Conservation (phyloP, 2,329 filamentous ascomycete species). For the Fusarium sp. region DNA sequence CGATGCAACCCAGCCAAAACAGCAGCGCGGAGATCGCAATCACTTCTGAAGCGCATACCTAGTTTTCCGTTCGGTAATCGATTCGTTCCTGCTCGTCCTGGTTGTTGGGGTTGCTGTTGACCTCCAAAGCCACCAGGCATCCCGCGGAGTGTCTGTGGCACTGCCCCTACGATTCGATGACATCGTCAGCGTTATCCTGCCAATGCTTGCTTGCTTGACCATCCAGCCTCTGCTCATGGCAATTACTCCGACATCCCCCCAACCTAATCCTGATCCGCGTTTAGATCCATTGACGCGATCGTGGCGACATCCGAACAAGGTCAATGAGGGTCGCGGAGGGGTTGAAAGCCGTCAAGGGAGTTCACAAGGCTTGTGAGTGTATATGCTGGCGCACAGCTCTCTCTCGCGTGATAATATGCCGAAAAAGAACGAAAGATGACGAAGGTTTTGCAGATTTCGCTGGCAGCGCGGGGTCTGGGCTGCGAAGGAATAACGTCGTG, state of each 20-base stretch:
- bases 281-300: conserved; percentile 33
- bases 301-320: conserved; percentile 26
- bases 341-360: conserved; percentile 25
- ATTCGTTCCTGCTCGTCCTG: conserved; percentile 64
- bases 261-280: not conserved
- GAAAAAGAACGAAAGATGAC: conserved; percentile 27
- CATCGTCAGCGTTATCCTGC: conserved; percentile 46
- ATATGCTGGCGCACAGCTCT: conserved; percentile 29
- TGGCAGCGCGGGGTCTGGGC: conserved; percentile 43
- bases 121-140: conserved; percentile 70
- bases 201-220: conserved; percentile 29
- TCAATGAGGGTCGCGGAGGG: conserved; percentile 32
- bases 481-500: conserved; percentile 43
- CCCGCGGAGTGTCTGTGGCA: conserved; percentile 71
- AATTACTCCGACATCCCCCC: conserved; percentile 8
- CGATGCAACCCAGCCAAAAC: conserved; percentile 18
- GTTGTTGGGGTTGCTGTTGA: conserved; percentile 68
- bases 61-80: conserved; percentile 75
- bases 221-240: conserved; percentile 10
- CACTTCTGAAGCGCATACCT: conserved; percentile 55
- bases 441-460: conserved; percentile 38
- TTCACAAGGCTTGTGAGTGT: conserved; percentile 25
- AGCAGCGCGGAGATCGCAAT: conserved; percentile 2
- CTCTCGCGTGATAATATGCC: conserved; percentile 12
- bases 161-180: conserved; percentile 59